Evolutionary conservation across 1,284 basidiomycete species (phyloP), one percentile per base, ranked within the genome.

Genomic region (Mycena sp.): DNA sequence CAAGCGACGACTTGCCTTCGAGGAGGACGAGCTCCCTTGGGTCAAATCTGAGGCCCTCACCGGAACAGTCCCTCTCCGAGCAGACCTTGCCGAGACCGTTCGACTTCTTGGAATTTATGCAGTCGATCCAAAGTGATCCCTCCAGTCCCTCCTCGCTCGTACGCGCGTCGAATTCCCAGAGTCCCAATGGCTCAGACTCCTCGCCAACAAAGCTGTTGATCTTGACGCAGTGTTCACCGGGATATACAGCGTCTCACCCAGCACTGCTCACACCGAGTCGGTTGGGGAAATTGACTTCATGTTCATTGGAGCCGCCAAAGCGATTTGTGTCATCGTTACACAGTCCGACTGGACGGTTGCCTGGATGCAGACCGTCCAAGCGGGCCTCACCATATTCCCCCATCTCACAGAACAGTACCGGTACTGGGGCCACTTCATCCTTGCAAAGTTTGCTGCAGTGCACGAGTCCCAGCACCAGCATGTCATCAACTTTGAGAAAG

Each of bases 121-220:
- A 12, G 40, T 50, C 40, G 56, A 58, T 28, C 48, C 38, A 2
- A 58, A 58, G 16, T 21, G 48, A 10, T 2, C 25, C 3, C 45
- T 57, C 14, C 55, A 45, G 1, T 57, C 55, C 26, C 44, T 68
- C 55, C 68, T 67, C 60, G 57, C 65, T 1, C 7, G 58, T 0
- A 9, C 35, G 1, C 43, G 58, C 23, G 69, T 70, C 1, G 66
- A 69, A 40, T 71, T 71, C 58, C 69, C 70, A 0, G 66, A 69
- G 32, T 48, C 43, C 0, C 68, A 71, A 37, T 72, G 72, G 70
- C 28, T 30, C n/a, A 57, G 65, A 35, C 25, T 72, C 40, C 58
- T 71, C 26, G 32, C 52, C 12, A 67, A 67, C 23, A 35, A 32
- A 21, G 40, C 46, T 0, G 25, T 57, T 12, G 60, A 72, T 50